Conservation (phyloP, 2,329 filamentous ascomycete genomes). For the Bretziella fagacearum region DNA sequence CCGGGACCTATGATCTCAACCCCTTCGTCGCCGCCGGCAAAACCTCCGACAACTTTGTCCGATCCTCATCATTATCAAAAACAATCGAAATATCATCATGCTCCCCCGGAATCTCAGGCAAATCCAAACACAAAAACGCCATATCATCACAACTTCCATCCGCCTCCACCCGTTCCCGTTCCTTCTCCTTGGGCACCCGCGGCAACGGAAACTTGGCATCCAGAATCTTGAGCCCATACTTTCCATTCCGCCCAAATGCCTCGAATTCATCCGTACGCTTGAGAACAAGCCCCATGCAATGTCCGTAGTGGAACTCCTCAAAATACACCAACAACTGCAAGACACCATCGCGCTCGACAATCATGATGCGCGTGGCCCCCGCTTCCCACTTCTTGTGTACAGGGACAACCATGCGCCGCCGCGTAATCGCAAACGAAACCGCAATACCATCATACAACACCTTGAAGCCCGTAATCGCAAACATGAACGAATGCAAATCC, state of each 20-base stretch:
- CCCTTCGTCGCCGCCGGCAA: conserved; percentile 42
- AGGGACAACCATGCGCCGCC: conserved; percentile 74
- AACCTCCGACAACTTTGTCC: conserved; percentile 33
- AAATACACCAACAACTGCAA: conserved; percentile 74
- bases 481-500: conserved; percentile 65
- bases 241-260: conserved; percentile 43
- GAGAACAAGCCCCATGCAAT: conserved; percentile 76
- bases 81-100: conserved; percentile 79
- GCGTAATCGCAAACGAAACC: conserved; percentile 60
- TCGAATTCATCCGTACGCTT: conserved; percentile 76
- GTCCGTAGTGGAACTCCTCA: conserved; percentile 69
- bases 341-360: conserved; percentile 59
- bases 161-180: conserved; percentile 23
- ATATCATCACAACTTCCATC: conserved; percentile 32
- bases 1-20: conserved; percentile 19
- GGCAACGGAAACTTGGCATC: conserved; percentile 85
- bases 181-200: conserved; percentile 35
- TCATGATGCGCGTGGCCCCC: conserved; percentile 58
- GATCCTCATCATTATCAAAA: conserved; percentile 59
- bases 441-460: conserved; percentile 62
- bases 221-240: conserved; percentile 59
- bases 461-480: conserved; percentile 60
- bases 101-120: conserved; percentile 77
- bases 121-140: conserved; percentile 68
- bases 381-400: conserved; percentile 94